Conservation (phyloP, 768 basidiomycete species). For the Phaffia tasmanica region DNA sequence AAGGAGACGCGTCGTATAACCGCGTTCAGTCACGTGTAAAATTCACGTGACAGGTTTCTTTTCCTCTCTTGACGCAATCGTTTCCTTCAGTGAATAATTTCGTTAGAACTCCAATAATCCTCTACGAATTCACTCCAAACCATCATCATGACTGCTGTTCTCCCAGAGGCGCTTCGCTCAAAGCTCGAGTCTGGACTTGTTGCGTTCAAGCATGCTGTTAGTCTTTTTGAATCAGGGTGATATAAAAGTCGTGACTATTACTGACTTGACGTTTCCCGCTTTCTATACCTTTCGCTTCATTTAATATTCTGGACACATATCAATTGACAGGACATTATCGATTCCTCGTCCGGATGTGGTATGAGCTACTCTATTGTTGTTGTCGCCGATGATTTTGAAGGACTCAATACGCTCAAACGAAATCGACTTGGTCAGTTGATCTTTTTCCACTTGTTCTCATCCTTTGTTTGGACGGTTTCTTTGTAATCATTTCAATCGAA, state of each 20-base stretch:
- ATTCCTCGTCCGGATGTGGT: conserved; percentile 21
- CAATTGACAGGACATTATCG: conserved; percentile 18
- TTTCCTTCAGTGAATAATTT: no score
- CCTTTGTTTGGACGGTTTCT: no score
- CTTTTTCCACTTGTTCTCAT: not conserved
- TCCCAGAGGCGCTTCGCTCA: conserved; percentile 7
- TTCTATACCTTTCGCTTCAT: not conserved
- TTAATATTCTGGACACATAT: not conserved
- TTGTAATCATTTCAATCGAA: no score
- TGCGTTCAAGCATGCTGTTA: conserved; percentile 1
- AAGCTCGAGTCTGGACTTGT: conserved; percentile 9
- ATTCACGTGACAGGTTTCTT: no score
- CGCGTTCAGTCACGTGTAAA: no score
- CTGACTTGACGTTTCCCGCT: not conserved
- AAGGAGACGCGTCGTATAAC: no score
- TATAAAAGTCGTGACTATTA: no score
- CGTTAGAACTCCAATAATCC: no score
- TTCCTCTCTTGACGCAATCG: no score
- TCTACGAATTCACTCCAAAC: no score
- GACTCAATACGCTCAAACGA: conserved; percentile 22
- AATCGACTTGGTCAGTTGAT: conserved; percentile 21
- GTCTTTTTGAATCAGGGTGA: not conserved
- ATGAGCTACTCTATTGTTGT: conserved; percentile 25
- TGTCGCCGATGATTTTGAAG: conserved; percentile 24
- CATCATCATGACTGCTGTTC: conserved; percentile 8